Conservation (phyloP, 2,329 filamentous ascomycete species). For the Colletotrichum sp. region DNA sequence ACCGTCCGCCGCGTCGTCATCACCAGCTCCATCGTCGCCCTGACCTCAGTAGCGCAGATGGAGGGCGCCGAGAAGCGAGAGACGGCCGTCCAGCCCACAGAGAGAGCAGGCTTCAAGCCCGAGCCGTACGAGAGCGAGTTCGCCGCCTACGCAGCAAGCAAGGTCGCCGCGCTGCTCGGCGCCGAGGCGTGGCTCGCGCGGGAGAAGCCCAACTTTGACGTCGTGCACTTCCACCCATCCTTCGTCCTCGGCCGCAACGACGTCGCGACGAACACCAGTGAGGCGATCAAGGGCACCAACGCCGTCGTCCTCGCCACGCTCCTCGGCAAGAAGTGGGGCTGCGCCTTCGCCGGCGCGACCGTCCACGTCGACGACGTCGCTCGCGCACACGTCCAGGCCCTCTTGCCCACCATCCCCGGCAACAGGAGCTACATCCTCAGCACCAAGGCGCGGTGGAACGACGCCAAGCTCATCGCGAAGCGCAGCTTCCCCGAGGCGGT, state of each 20-base stretch:
- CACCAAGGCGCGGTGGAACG: constrained; percentile 35
- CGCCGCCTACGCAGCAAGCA: constrained; percentile 40
- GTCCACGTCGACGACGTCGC: constrained; percentile 45
- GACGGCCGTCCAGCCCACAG: background rate
- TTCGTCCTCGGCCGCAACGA: constrained; percentile 42
- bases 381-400: constrained; percentile 39
- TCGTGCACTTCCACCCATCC: constrained; percentile 39
- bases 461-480: constrained; percentile 40
- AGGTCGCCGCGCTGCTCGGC: constrained; percentile 35
- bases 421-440: constrained; percentile 35
- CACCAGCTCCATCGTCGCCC: constrained; percentile 54
- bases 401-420: constrained; percentile 33
- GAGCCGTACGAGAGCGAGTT: constrained; percentile 27
- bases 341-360: constrained; percentile 29
- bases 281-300: constrained; percentile 39
- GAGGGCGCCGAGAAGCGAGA: constrained; percentile 2
- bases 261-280: constrained; percentile 27
- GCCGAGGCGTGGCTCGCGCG: constrained; percentile 36
- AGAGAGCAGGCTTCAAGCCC: constrained; percentile 7
- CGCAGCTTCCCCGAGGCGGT: constrained; percentile 27
- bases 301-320: constrained; percentile 36
- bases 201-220: constrained; percentile 37
- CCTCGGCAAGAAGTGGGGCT: constrained; percentile 30
- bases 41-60: constrained; percentile 7
- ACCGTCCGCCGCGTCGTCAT: constrained; percentile 49